A percentile compares a stretch with the other conserved stretches of the same genome.
These are phyloP conservation scores for Escallonia rubra DNA, from an alignment of 129 eudicot genomes.

Conservation along the genomic window DNA sequence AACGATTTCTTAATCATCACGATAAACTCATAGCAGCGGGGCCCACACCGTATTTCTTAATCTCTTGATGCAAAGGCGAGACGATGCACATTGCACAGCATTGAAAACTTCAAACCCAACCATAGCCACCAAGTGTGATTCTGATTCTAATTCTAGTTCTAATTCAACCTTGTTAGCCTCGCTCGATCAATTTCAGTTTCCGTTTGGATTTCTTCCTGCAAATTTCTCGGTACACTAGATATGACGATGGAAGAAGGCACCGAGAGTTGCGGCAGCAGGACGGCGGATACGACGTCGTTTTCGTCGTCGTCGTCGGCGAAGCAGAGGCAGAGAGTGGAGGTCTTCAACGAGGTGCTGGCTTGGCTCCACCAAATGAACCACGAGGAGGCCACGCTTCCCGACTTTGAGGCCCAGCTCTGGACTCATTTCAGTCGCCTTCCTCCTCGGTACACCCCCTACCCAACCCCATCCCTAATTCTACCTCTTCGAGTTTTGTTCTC, in stretches of 20 bases:
- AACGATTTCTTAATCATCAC: too few relatives aligned
- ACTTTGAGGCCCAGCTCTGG: conserved; percentile 72
- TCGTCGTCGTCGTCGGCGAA: conserved; percentile 22
- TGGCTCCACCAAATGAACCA: conserved; percentile 49
- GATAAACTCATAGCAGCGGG: too few relatives aligned
- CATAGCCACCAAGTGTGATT: too few relatives aligned
- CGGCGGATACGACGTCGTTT: conserved; percentile 24
- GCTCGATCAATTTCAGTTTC: too few relatives aligned
- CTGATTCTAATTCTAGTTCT: too few relatives aligned
- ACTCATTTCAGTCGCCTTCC: conserved; percentile 79
- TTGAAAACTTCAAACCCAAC: too few relatives aligned
- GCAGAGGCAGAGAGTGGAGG: conserved; percentile 45
- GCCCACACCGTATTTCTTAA: too few relatives aligned
- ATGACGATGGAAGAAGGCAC: conserved; percentile 62
- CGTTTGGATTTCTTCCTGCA: neutral
- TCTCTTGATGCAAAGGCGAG: too few relatives aligned
- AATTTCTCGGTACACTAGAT: neutral
- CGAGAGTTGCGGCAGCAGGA: conserved; percentile 73
- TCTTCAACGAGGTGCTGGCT: conserved; percentile 45
- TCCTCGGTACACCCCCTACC: conserved; percentile 31
- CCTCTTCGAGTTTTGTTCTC: too few relatives aligned
- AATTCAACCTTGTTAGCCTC: too few relatives aligned
- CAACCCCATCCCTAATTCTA: too few relatives aligned
- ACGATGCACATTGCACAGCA: too few relatives aligned
- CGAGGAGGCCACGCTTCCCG: conserved; percentile 42